Evolutionary conservation across 2,329 filamentous ascomycete genomes (phyloP), one percentile per base, ranked within the genome.

Genomic region (Diplodia sapinea): DNA sequence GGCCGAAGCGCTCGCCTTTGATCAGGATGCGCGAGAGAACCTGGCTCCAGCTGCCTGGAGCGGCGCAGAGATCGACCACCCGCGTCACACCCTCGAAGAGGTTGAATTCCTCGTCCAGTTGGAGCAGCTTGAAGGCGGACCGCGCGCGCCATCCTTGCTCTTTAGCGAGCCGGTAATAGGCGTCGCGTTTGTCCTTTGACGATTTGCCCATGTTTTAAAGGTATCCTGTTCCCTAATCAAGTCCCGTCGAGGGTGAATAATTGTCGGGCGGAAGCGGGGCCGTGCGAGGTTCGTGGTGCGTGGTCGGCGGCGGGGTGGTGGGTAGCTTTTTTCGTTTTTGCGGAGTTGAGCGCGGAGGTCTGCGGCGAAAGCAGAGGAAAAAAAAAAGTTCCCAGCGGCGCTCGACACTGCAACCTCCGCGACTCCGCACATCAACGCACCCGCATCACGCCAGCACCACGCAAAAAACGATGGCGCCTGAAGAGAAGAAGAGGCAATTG

Each of bases 91-190:
- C 88, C 72, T 91, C 87, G 79, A 99, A 97, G 12, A 99, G 87
- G 75, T 97, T 91, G 81, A 98, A 99, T 82, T 97, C 93, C 88
- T 87, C 93, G 78, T 99, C 94, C 29, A 99, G 88, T 79, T 99
- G 95, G 13, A 99, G 88, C 29, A 99, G 87, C 81, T 99, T 99
- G 84, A 97, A 99, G 9, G 95, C 95, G 72, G 93, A 97, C 68
- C 95, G 88, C 33, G 95, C 95, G 43, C 95, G 91, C 94, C 95
- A 99, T 71, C 96, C 96, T 83, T 99, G 95, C 80, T 99, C 95
- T 82, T 99, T 99, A 20, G 95, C 95, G 9, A 99, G 91, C 65
- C 95, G 88, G 77, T 99, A 99, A 82, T 99, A 99, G 55, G 94
- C 94, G 79, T 99, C 95, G 65, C 95, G 91, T 82, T 99, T 99